Evolutionary conservation across 805 yeast species (phyloP).

Genomic region (Candida rishiriensis): DNA sequence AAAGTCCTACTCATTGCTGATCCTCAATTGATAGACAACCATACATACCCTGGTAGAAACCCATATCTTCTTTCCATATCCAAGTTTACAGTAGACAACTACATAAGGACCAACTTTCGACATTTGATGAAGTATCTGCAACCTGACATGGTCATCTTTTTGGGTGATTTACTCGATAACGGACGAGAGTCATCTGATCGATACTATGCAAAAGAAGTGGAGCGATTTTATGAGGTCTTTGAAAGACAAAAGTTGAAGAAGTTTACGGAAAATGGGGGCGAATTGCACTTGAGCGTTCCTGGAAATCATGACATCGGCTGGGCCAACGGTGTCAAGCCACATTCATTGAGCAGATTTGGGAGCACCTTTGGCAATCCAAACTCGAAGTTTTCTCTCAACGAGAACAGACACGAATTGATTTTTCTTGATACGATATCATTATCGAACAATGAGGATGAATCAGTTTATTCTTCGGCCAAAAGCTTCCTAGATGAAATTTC

Average conservation of each 20-base stretch:
- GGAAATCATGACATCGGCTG: slow-evolving; percentile 98
- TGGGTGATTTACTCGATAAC: slow-evolving; percentile 94
- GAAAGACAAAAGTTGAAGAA: slow-evolving; percentile 41
- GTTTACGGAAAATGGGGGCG: slow-evolving; percentile 17
- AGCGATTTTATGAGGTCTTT: slow-evolving; percentile 65
- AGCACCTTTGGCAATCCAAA: slow-evolving; percentile 71
- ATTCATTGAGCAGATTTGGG: slow-evolving; percentile 58
- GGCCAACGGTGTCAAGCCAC: slow-evolving; percentile 62
- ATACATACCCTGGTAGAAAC: slow-evolving; percentile 74
- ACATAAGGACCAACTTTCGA: slow-evolving; percentile 59
- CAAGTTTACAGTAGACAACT: slow-evolving; percentile 64
- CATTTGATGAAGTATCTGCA: slow-evolving; percentile 61
- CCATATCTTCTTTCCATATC: slow-evolving; percentile 47
- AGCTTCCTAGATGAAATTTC: slow-evolving; percentile 40
- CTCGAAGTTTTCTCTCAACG: slow-evolving; percentile 35
- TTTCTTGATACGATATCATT: slow-evolving; percentile 80
- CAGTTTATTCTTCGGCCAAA: slow-evolving; percentile 43
- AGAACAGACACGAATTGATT: slow-evolving; percentile 71
- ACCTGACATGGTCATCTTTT: slow-evolving; percentile 73
- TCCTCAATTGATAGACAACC: slow-evolving; percentile 88
- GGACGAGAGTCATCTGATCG: slow-evolving; percentile 76
- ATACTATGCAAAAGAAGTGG: slow-evolving; percentile 64
- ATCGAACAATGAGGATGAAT: slow-evolving; percentile 50
- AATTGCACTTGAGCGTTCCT: slow-evolving; percentile 45
- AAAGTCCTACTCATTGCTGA: slow-evolving; percentile 63